A percentile compares a stretch with the other conserved stretches of the same genome.
Conservation (phyloP, 352 stramenopile genomes). For the Globisporangium camurandrum region DNA sequence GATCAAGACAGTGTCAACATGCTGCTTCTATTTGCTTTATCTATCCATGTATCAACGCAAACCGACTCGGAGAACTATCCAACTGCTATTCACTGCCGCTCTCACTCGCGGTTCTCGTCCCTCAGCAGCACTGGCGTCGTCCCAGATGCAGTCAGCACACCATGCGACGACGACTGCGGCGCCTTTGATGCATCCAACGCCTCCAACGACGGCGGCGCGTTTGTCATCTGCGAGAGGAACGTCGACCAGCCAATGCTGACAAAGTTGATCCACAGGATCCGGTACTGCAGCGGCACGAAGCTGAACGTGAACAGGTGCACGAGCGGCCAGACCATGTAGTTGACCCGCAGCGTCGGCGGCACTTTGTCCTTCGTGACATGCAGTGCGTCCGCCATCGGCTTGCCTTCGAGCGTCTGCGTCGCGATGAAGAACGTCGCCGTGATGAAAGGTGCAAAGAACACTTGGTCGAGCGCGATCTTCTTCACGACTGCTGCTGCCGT, state of each 20-base stretch:
- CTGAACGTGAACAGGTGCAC: constrained; percentile 42
- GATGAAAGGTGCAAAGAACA: constrained; percentile 35
- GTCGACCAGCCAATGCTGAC: constrained; percentile 42
- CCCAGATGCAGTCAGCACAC: too few relatives aligned
- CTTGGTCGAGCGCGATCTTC: constrained; percentile 37
- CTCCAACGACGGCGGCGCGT: constrained; percentile 11
- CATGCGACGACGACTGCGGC: too few relatives aligned
- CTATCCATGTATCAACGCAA: too few relatives aligned
- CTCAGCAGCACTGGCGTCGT: too few relatives aligned
- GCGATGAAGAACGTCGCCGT: constrained; percentile 30
- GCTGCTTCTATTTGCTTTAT: too few relatives aligned
- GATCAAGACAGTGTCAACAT: too few relatives aligned
- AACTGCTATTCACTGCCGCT: too few relatives aligned
- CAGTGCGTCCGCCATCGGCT: constrained; percentile 22
- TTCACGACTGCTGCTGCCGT: constrained; percentile 21
- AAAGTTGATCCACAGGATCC: constrained; percentile 44
- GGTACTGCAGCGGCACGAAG: constrained; percentile 41
- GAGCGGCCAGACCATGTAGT: constrained; percentile 43
- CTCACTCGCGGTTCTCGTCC: too few relatives aligned
- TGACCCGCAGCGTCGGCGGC: constrained; percentile 25
- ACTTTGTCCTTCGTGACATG: constrained; percentile 27
- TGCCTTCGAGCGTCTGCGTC: constrained; percentile 33
- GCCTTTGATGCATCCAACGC: too few relatives aligned
- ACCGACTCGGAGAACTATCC: too few relatives aligned
- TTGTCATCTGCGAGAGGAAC: constrained; percentile 40